Evolutionary conservation across 1,284 basidiomycete genomes (phyloP).

Genomic region (Coniophora puteana): DNA sequence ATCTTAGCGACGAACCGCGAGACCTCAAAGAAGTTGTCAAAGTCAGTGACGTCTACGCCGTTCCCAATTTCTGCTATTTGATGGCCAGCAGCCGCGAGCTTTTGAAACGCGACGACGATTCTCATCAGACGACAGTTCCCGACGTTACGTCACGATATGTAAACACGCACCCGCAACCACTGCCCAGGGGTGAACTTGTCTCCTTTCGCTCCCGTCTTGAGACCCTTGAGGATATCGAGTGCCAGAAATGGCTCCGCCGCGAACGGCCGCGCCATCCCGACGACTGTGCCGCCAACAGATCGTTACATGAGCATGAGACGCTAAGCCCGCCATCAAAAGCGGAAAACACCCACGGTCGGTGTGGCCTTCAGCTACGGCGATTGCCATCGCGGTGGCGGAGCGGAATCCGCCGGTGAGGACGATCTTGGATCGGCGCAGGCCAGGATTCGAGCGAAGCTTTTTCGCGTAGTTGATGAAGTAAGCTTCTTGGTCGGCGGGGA

Average conservation of each 20-base stretch:
- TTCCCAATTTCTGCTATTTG: constrained; percentile 30
- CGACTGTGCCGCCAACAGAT: too few species aligned
- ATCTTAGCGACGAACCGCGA: constrained; percentile 27
- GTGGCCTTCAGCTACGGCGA: constrained; percentile 27
- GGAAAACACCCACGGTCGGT: constrained; percentile 23
- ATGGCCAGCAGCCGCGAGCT: constrained; percentile 27
- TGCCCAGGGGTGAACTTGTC: constrained; percentile 26
- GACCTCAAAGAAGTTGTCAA: constrained; percentile 25
- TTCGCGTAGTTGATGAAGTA: constrained; percentile 41
- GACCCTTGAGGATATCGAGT: constrained; percentile 33
- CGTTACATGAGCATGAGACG: neutral
- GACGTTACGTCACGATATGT: neutral
- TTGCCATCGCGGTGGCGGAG: constrained; percentile 35
- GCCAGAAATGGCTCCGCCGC: constrained; percentile 40
- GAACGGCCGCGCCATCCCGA: constrained; percentile 43
- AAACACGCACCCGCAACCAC: constrained; percentile 22
- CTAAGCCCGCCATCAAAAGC: neutral
- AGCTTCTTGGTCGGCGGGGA: constrained; percentile 31
- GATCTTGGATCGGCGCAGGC: constrained; percentile 33
- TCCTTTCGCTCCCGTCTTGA: constrained; percentile 25
- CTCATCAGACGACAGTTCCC: neutral
- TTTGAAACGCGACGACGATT: neutral
- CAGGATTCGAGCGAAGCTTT: constrained; percentile 30
- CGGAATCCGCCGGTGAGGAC: constrained; percentile 47
- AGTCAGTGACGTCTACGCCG: constrained; percentile 30